phyloP scores from a whole-genome alignment of 1,284 basidiomycete species.

The Phenoliferia sp. region DNA sequence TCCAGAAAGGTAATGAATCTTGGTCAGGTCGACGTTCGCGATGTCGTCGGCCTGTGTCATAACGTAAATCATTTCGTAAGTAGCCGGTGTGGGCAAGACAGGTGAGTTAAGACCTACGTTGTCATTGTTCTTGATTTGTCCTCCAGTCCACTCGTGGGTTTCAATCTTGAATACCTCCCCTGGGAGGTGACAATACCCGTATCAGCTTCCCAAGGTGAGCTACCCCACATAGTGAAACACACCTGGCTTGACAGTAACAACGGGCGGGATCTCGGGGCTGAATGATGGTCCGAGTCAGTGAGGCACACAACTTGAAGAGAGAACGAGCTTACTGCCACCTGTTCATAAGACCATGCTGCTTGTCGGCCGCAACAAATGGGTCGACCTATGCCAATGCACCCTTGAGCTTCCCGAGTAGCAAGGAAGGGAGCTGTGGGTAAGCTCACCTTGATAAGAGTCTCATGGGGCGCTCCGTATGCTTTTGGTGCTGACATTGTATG shows the following conservation, averaged over 20 bases:
- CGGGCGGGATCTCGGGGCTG: conserved; percentile 39
- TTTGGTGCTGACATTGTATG: not conserved
- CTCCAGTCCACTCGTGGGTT: conserved; percentile 54
- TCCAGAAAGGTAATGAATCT: conserved; percentile 67
- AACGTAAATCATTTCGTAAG: conserved; percentile 36
- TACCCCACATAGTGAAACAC: not conserved
- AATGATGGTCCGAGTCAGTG: not conserved
- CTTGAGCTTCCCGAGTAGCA: too few species aligned
- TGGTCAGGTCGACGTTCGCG: conserved; percentile 57
- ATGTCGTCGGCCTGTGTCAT: conserved; percentile 53
- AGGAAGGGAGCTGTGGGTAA: not conserved
- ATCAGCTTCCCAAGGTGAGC: not conserved
- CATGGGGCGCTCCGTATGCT: conserved; percentile 1
- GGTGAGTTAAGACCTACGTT: conserved; percentile 28
- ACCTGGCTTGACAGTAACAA: conserved; percentile 33
- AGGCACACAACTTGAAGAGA: not conserved
- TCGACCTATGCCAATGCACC: conserved; percentile 26
- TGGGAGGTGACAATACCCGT: not conserved
- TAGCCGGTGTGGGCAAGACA: conserved; percentile 11
- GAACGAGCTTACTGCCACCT: conserved; percentile 36
- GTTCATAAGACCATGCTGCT: conserved; percentile 38
- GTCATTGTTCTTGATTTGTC: conserved; percentile 55
- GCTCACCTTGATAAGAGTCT: conserved; percentile 7
- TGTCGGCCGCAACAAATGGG: conserved; percentile 31
- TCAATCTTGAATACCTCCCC: conserved; percentile 65